A percentile compares a stretch with the other conserved stretches of the same genome.
Evolutionary conservation across 352 stramenopile species (phyloP).

Genomic region (Thalassiosira delicatula): DNA sequence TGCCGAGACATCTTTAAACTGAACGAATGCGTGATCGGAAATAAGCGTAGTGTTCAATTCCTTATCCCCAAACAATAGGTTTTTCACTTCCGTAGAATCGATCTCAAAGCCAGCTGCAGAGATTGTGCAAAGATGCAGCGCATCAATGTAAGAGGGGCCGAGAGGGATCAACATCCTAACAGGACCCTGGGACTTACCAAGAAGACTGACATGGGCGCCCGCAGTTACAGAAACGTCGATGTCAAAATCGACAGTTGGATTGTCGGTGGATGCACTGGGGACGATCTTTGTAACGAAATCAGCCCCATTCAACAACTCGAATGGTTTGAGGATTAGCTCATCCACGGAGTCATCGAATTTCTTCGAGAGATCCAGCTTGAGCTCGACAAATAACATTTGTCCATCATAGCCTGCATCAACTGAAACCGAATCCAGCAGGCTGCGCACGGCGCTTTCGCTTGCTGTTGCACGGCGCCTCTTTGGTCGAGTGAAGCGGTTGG

Average conservation of each 20-base stretch:
- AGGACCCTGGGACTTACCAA: slow-evolving; percentile 19
- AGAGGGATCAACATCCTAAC: slow-evolving; percentile 12
- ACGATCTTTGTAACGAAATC: slow-evolving; percentile 37
- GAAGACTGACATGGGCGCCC: slow-evolving; percentile 25
- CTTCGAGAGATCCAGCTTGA: slow-evolving; percentile 55
- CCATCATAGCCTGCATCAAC: slow-evolving; percentile 53
- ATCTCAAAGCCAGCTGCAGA: slow-evolving; percentile 47
- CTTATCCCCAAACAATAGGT: slow-evolving; percentile 18
- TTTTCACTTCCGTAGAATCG: slow-evolving; percentile 7
- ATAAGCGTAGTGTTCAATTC: slow-evolving; percentile 17
- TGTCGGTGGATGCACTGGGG: neutral
- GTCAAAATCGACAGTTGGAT: slow-evolving; percentile 16
- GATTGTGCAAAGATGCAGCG: no score
- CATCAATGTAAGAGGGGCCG: no score
- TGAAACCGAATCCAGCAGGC: slow-evolving; percentile 42
- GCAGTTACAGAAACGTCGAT: slow-evolving; percentile 35
- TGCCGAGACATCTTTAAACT: slow-evolving; percentile 48
- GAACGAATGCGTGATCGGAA: slow-evolving; percentile 27
- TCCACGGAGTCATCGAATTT: neutral
- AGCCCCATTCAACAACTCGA: slow-evolving; percentile 32
- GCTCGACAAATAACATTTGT: slow-evolving; percentile 38
- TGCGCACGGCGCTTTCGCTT: neutral
- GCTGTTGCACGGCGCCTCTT: neutral
- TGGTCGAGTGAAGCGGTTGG: slow-evolving; percentile 32
- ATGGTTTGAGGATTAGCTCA: slow-evolving; percentile 30